Conservation (phyloP, 1,284 basidiomycete genomes). For the Tylopilus sp. region DNA sequence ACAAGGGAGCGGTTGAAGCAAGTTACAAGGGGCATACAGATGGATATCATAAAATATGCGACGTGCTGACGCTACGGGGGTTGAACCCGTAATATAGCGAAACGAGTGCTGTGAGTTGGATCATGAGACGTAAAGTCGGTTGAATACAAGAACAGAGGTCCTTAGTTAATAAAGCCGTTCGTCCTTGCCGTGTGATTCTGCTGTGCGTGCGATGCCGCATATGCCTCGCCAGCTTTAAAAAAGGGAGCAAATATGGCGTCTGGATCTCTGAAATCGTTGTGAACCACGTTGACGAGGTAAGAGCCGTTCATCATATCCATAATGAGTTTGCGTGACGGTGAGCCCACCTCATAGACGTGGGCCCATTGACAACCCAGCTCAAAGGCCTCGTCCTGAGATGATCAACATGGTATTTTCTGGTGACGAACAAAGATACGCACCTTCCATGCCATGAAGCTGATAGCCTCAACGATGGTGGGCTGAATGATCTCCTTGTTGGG, state of each 20-base stretch:
- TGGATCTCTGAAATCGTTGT: slow-evolving; percentile 91
- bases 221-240: slow-evolving; percentile 72
- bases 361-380: slow-evolving; percentile 96
- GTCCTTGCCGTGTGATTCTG: slow-evolving; percentile 29
- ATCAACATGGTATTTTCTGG: background rate
- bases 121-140: slow-evolving; percentile 23
- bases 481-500: slow-evolving; percentile 97
- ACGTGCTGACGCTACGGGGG: slow-evolving; percentile 57
- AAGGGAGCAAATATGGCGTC: slow-evolving; percentile 90
- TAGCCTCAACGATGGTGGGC: slow-evolving; percentile 96
- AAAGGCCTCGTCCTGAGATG: slow-evolving; percentile 88
- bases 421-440: slow-evolving; percentile 45
- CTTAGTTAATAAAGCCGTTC: slow-evolving; percentile 45
- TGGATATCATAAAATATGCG: slow-evolving; percentile 34
- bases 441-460: slow-evolving; percentile 98
- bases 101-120: slow-evolving; percentile 38
- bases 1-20: slow-evolving; percentile 55
- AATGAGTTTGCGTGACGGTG: slow-evolving; percentile 79
- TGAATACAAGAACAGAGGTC: slow-evolving; percentile 11
- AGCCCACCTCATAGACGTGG: slow-evolving; percentile 81
- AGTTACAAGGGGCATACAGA: slow-evolving; percentile 8
- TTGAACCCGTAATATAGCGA: slow-evolving; percentile 67
- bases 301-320: slow-evolving; percentile 78
- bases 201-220: slow-evolving; percentile 50
- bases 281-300: slow-evolving; percentile 95